These are phyloP conservation scores for Alternaria postmessia DNA, from an alignment of 2,329 filamentous ascomycete species.

Conservation along the genomic window DNA sequence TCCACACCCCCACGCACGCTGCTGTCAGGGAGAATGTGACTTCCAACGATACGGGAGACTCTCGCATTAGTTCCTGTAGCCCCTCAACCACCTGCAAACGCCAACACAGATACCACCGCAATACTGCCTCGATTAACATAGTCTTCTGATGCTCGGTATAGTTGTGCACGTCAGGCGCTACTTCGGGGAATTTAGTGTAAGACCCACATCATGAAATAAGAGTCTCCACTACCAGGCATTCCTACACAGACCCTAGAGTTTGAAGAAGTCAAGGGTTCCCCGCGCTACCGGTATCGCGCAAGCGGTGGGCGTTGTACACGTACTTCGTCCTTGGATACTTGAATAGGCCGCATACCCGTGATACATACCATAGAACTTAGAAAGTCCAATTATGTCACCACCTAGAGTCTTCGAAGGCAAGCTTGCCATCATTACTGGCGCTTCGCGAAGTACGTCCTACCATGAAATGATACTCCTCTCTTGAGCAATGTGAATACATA, in stretches of 20 bases:
- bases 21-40: neutral
- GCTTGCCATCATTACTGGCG: constrained; percentile 14
- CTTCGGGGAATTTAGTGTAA: neutral
- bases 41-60: neutral
- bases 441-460: constrained; percentile 14
- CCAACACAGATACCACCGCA: neutral
- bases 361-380: neutral
- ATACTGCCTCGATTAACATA: neutral
- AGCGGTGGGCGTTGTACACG: neutral
- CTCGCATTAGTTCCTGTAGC: neutral
- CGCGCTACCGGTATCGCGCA: neutral
- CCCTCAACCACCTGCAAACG: neutral
- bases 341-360: neutral
- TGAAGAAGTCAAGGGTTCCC: constrained; percentile 6
- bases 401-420: constrained; percentile 14
- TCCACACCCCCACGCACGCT: neutral
- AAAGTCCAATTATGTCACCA: neutral
- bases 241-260: constrained; percentile 2
- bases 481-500: neutral
- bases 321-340: neutral
- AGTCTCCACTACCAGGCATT: constrained; percentile 3
- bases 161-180: neutral
- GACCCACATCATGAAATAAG: constrained; percentile 2
- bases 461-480: neutral
- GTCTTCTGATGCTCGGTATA: neutral